A percentile compares a stretch with the other conserved stretches of the same genome.
phyloP scores from a whole-genome alignment of 305 asterid species.

The Fraxinus velutina region DNA sequence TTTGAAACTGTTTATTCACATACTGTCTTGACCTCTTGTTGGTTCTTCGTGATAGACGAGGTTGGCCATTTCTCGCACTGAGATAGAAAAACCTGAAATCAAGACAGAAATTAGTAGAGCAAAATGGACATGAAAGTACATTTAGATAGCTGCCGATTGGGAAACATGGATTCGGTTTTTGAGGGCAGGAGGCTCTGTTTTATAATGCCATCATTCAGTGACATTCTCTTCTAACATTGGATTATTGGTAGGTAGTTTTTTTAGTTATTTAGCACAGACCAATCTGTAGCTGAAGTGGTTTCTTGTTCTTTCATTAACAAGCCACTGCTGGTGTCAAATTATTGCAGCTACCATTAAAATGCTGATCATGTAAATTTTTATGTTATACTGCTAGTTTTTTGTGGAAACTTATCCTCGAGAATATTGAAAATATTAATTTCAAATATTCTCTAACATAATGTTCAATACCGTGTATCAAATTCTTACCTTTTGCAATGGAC shows the following conservation, averaged over 20 bases:
- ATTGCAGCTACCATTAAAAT: conserved; percentile 20
- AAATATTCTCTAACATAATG: neutral
- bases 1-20: neutral
- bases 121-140: conserved; percentile 11
- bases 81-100: conserved; percentile 24
- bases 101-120: neutral
- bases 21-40: neutral
- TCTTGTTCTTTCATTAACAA: conserved; percentile 8
- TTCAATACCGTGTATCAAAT: neutral
- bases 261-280: conserved; percentile 20
- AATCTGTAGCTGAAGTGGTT: neutral
- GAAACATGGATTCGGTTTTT: conserved; percentile 14
- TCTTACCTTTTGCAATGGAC: neutral
- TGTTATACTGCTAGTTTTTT: neutral
- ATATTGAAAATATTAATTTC: neutral
- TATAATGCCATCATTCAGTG: conserved; percentile 31
- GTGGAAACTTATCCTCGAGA: neutral
- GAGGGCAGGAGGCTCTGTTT: conserved; percentile 24
- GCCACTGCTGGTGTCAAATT: conserved; percentile 9
- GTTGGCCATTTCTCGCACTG: conserved; percentile 40
- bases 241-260: conserved; percentile 12
- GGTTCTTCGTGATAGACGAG: conserved; percentile 30
- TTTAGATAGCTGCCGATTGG: conserved; percentile 15
- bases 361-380: conserved; percentile 27
- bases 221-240: conserved; percentile 21